phyloP scores from a whole-genome alignment of 2,329 filamentous ascomycete genomes.

The Alternaria novae-zelandiae region DNA sequence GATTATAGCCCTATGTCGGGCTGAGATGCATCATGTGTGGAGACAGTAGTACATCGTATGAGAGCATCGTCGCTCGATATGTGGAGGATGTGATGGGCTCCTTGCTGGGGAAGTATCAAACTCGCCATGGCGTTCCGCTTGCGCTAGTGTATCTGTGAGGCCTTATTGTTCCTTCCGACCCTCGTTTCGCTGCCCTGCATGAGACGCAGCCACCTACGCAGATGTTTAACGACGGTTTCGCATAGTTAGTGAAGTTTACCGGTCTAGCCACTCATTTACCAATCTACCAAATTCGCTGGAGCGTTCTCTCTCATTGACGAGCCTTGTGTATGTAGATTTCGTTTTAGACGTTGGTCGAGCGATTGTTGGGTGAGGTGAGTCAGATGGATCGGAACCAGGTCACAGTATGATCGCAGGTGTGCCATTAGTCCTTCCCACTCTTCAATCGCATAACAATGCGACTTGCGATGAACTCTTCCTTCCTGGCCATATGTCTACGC shows the following conservation, averaged over 20 bases:
- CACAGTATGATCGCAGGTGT: background rate
- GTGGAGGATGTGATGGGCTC: background rate
- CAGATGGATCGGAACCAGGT: background rate
- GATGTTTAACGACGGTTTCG: background rate
- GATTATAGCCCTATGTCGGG: background rate
- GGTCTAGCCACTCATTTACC: background rate
- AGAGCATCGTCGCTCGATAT: background rate
- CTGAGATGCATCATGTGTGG: background rate
- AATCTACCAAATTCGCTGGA: background rate
- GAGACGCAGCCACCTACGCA: background rate
- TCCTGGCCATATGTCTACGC: background rate
- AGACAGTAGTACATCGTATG: background rate
- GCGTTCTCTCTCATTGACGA: background rate
- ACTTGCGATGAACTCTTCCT: background rate
- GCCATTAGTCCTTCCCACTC: background rate
- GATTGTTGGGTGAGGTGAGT: background rate
- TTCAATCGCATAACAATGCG: background rate
- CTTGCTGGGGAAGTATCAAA: background rate
- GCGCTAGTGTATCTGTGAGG: background rate
- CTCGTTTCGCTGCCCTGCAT: background rate
- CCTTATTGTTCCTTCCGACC: background rate
- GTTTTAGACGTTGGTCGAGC: background rate
- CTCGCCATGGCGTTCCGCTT: background rate
- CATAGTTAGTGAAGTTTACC: background rate
- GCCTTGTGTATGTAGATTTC: background rate